phyloP scores from a whole-genome alignment of 805 yeast species.

The Ascoidea asiatica region DNA sequence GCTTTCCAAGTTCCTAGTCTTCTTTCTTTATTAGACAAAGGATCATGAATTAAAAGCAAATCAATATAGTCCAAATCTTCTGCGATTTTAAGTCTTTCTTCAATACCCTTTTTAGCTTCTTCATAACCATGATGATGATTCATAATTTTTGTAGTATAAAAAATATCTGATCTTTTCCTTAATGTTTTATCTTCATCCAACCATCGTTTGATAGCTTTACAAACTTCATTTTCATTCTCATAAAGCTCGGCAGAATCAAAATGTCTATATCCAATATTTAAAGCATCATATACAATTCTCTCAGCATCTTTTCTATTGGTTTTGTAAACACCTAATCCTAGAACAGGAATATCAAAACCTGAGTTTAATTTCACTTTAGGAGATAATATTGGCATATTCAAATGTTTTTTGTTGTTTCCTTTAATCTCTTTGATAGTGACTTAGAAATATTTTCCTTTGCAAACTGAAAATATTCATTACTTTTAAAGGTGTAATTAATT shows the following conservation, averaged over 20 bases:
- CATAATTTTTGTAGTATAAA: constrained; percentile 52
- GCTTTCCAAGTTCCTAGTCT: constrained; percentile 58
- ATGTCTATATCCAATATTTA: constrained; percentile 44
- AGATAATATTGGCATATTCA: too few species aligned
- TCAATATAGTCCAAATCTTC: constrained; percentile 48
- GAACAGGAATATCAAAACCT: constrained; percentile 36
- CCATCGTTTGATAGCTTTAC: constrained; percentile 34
- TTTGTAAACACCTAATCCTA: constrained; percentile 38
- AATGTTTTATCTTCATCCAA: constrained; percentile 14
- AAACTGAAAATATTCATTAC: too few species aligned
- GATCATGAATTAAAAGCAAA: constrained; percentile 52
- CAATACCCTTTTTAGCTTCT: constrained; percentile 42
- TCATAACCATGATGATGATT: constrained; percentile 36
- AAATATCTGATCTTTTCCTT: constrained; percentile 33
- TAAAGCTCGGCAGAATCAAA: constrained; percentile 49
- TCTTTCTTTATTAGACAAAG: constrained; percentile 26
- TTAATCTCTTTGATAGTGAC: too few species aligned
- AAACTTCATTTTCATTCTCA: constrained; percentile 41
- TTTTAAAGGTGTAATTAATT: too few species aligned
- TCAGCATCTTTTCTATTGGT: constrained; percentile 21
- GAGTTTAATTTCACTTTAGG: constrained; percentile 33
- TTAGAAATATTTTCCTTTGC: too few species aligned
- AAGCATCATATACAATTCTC: constrained; percentile 28
- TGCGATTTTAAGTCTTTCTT: constrained; percentile 37
- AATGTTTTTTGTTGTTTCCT: too few species aligned